Evolutionary conservation across 805 yeast genomes (phyloP).

Genomic region (Candida easanensis): DNA sequence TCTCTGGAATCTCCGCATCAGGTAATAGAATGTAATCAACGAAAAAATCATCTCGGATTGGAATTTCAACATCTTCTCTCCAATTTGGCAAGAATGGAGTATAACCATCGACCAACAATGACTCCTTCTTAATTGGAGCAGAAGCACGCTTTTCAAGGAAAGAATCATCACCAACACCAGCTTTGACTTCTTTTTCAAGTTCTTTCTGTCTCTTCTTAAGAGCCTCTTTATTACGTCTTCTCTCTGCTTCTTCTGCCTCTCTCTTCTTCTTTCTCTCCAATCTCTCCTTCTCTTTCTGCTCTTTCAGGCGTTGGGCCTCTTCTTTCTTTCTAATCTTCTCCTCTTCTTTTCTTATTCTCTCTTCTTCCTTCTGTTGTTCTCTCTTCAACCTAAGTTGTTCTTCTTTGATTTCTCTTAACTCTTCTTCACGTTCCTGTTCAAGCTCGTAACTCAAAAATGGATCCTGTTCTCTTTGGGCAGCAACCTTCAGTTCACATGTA

Average conservation of each 20-base stretch:
- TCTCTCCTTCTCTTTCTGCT: conserved; percentile 6
- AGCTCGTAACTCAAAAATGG: background rate
- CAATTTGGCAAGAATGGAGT: conserved; percentile 22
- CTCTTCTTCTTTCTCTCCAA: conserved; percentile 1
- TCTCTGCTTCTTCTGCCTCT: conserved; percentile 2
- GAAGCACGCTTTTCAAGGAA: conserved; percentile 4
- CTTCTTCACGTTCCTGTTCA: conserved; percentile 4
- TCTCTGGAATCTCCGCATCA: conserved; percentile 11
- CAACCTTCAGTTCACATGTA: background rate
- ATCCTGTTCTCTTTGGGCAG: background rate
- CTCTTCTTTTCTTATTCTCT: background rate
- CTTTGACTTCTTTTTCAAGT: conserved; percentile 3
- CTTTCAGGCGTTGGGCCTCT: background rate
- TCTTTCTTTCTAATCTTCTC: background rate
- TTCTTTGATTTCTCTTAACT: conserved; percentile 4
- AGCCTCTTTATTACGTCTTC: conserved; percentile 2
- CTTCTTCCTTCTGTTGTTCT: conserved; percentile 2
- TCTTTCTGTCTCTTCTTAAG: conserved; percentile 1
- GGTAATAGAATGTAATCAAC: conserved; percentile 29
- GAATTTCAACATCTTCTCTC: conserved; percentile 22
- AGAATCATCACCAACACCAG: background rate
- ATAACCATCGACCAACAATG: conserved; percentile 23
- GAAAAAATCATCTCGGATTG: conserved; percentile 29
- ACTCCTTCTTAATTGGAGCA: conserved; percentile 1
- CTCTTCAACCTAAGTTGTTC: conserved; percentile 4